Base-by-base conservation (phyloP, 2,329 filamentous ascomycete genomes). In the Huntiella savannae region DNA sequence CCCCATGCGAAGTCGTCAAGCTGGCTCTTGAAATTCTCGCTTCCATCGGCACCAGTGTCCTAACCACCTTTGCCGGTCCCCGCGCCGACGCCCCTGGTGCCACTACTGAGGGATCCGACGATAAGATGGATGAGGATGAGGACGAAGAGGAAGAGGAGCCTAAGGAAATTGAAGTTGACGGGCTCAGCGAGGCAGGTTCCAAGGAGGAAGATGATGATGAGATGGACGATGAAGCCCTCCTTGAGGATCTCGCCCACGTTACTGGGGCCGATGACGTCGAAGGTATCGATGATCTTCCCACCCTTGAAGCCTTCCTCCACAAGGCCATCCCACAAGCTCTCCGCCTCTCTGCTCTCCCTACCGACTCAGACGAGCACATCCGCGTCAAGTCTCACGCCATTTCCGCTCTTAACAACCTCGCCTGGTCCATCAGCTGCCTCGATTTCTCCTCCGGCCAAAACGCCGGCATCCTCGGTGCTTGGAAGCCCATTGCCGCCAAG, bases 201-300 rank as follows among this genome's bases (percentile, higher is more conserved):
- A 57, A 58, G 1, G 60, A 59, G 8, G 59, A 57, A 3, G 62
- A 63, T 4, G 64, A 68, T 3, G 65, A 70, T n/a, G 70, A 73
- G 47, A 73, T 74, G 66, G 64, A 68, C 45, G 61, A 70, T 19
- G 71, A 71, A 43, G 70, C 70, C 43, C 69, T 79, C 50, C 66
- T 73, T 49, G 73, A 70, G 22, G 77, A 81, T 54, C 77, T 82
- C 71, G 75, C 74, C 3, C 66, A 72, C 59, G 74, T 82, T 2
- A 71, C 71, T 0, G 73, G 70, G 2, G 62, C 54, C 19, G 54
- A 59, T 8, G 60, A 56, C 52, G 45, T 61, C 39, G 52, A 53
- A 43, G 54, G 60, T 37, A 62, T 73, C 41, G 64, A 72, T 50
- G 67, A 73, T 51, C 57, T 73, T 19, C 70, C 72, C 11, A 71